These are phyloP conservation scores for Vigna mungo DNA, from an alignment of 306 rosid genomes.

Conservation along the genomic window DNA sequence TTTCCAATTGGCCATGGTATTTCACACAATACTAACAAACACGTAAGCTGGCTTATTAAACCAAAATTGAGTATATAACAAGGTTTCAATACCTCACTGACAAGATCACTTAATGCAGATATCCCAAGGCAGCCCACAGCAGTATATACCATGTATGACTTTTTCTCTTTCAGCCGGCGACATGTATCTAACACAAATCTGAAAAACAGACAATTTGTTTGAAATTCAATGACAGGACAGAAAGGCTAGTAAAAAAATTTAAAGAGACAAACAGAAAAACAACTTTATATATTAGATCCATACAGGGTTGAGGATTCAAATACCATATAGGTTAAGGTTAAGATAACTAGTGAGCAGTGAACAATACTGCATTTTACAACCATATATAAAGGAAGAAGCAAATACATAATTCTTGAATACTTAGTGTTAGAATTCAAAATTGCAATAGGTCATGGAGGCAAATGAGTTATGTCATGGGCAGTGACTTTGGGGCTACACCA, in stretches of 20 bases:
- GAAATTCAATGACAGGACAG: conserved; percentile 27
- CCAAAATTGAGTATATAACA: conserved; percentile 10
- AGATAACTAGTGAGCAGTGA: not conserved
- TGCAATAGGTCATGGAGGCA: conserved; percentile 10
- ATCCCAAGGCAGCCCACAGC: conserved; percentile 94
- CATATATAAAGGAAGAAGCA: conserved; percentile 4
- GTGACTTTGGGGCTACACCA: conserved; percentile 13
- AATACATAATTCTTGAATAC: conserved; percentile 5
- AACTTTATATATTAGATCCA: conserved; percentile 6
- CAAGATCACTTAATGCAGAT: conserved; percentile 73
- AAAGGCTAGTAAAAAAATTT: not conserved
- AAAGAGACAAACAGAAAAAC: conserved; percentile 1
- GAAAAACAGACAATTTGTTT: conserved; percentile 44
- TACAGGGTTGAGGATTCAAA: not conserved
- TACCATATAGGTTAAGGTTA: not conserved
- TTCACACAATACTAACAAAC: conserved; percentile 20
- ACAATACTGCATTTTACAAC: conserved; percentile 11
- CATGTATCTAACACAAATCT: conserved; percentile 88
- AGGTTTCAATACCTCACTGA: conserved; percentile 76
- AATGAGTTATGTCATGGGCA: not conserved
- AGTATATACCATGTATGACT: conserved; percentile 87
- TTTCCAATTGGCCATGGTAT: conserved; percentile 37
- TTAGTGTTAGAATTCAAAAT: conserved; percentile 5
- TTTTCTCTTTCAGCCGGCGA: conserved; percentile 74
- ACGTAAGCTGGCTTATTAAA: conserved; percentile 17